These are phyloP conservation scores for Pythium graminicola DNA, from an alignment of 352 stramenopile genomes.

Conservation along the genomic window DNA sequence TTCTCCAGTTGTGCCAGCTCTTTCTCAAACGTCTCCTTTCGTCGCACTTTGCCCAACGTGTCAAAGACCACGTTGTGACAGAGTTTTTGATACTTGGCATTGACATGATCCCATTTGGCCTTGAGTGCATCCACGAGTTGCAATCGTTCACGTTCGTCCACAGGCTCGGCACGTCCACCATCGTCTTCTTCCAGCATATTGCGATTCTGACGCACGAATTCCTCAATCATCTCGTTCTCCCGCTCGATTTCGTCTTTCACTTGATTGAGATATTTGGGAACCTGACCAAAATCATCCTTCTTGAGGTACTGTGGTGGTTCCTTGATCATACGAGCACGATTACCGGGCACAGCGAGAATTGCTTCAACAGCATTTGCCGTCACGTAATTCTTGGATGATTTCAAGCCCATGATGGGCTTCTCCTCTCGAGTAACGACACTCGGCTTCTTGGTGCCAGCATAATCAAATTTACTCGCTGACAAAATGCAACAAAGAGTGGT, in stretches of 20 bases:
- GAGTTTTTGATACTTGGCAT: constrained; percentile 92
- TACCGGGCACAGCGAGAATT: constrained; percentile 76
- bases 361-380: constrained; percentile 90
- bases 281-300: constrained; percentile 91
- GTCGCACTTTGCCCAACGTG: constrained; percentile 87
- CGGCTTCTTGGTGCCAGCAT: constrained; percentile 52
- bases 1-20: constrained; percentile 90
- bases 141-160: constrained; percentile 82
- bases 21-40: constrained; percentile 90
- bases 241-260: constrained; percentile 91
- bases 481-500: constrained; percentile 18
- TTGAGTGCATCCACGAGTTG: constrained; percentile 88
- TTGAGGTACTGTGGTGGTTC: constrained; percentile 72
- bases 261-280: constrained; percentile 87
- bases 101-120: constrained; percentile 92
- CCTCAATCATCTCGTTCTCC: constrained; percentile 92
- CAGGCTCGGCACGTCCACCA: constrained; percentile 43
- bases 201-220: constrained; percentile 87
- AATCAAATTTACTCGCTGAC: constrained; percentile 64
- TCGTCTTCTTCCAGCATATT: constrained; percentile 75
- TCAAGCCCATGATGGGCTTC: constrained; percentile 89
- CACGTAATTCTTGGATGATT: constrained; percentile 91
- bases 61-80: constrained; percentile 92
- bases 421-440: constrained; percentile 79
- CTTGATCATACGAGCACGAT: constrained; percentile 47